Evolutionary conservation across 805 yeast species (phyloP), one percentile per base, ranked within the genome.

Genomic region (Wickerhamiella dianesei): DNA sequence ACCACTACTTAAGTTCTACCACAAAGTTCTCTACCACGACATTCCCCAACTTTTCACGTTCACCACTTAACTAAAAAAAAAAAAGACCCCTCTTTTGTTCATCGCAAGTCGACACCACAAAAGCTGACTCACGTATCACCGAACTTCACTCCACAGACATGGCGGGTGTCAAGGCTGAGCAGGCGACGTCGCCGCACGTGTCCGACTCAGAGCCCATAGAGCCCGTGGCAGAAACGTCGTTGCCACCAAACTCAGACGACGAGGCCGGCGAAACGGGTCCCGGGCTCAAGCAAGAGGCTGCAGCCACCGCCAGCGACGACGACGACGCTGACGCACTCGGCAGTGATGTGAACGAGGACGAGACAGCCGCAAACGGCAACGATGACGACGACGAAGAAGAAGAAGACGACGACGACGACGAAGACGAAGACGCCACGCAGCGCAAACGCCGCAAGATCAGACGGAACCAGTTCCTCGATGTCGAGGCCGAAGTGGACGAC

Each of bases 401-500:
- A 1, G 64, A 45, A 18, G 54, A 44, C 8, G 48, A 44, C 2
- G 41, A 43, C 4, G 53, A 25, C 13, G 48, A 45, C 20, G 55
- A 45, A 3, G 67, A 59, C 3, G 66, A 57, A 1, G 65, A 51
- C 14, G 21, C n/a, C 8, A 8, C 21, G 8, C 25, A 13, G 9
- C 8, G 18, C 8, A 39, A 32, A 6, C 46, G 72, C 66, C 0
- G 71, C 66, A 2, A 73, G 66, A 2, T 69, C 64, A 0, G 72
- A 6, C 41, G 41, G 8, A 89, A 89, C 64, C 88, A 82, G 71
- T 92, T 87, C 64, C 73, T 92, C 66, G 98, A 92, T 83, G 94
- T 92, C 46, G 97, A 92, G 71, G 98, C 96, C 50, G 97, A 89
- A 64, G 98, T 92, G 48, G 95, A 89, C 64, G 97, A 89, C 51